Evolutionary conservation across 2,329 filamentous ascomycete genomes (phyloP), one percentile per base, ranked within the genome.

Genomic region (Berkeleyomyces basicola): DNA sequence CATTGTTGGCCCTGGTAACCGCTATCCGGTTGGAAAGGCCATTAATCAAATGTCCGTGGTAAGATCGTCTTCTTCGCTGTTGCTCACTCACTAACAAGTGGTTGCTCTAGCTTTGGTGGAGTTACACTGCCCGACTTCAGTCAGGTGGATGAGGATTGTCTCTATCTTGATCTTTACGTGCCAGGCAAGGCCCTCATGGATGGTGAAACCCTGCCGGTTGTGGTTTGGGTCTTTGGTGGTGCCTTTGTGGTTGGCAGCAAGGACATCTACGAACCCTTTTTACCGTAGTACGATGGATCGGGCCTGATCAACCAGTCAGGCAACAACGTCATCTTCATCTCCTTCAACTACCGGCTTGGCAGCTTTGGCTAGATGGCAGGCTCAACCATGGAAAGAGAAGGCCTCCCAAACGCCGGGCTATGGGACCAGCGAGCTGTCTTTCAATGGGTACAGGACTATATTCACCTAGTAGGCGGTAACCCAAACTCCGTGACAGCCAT

Each of bases 121-220:
- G 65, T 73, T 1, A 71, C 71, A 1, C 62, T 72, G 0, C 70
- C 71, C 3, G 66, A 69, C 10, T 72, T 74, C 59, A 47, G 67
- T 3, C 66, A 68, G 7, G 69, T 68, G 36, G 65, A 67, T 10
- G 76, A 79, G 66, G 77, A 79, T 64, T 80, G 78, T 64, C 71
- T 80, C 1, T 78, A 77, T 66, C 72, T 79, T 10, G 77, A 80
- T 66, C 66, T 79, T n/a, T 75, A 75, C 49, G 76, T 78, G 0
- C 78, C 78, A 3, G 71, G 69, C 5, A 73, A 73, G 62, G 75
- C 74, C 0, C 67, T 77, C 23, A 67, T 71, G 16, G 68, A 72
- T 36, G 70, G 71, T 10, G 69, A 68, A 0, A 65, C 69, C 58
- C 68, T 79, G 6, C 76, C 76, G 2, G 76, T 79, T 1, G 68